Percentiles rank a stretch among this genome's conserved stretches.
phyloP scores from a whole-genome alignment of 1,284 basidiomycete species.

The Pseudozyma pruni region DNA sequence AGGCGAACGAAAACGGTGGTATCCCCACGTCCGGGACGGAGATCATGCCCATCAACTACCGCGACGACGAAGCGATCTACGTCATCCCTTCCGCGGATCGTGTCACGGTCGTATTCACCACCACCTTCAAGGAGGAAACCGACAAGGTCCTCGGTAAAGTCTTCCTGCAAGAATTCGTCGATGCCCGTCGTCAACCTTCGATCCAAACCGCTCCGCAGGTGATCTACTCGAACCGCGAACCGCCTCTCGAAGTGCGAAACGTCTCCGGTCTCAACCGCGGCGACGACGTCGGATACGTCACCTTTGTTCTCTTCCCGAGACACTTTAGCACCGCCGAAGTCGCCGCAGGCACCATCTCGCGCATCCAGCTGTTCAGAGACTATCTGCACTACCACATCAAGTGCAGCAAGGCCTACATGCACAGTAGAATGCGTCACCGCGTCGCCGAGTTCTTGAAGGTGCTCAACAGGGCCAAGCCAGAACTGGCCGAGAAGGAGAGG shows the following conservation, averaged over 20 bases:
- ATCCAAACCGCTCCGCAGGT: slow-evolving; percentile 98
- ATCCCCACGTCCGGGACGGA: slow-evolving; percentile 72
- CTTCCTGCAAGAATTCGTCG: slow-evolving; percentile 99
- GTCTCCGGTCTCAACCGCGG: slow-evolving; percentile 81
- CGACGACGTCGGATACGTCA: slow-evolving; percentile 97
- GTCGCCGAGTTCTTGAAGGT: slow-evolving; percentile 98
- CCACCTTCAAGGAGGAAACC: slow-evolving; percentile 95
- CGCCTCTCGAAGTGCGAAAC: slow-evolving; percentile 92
- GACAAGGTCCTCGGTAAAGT: slow-evolving; percentile 96
- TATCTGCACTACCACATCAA: slow-evolving; percentile 99
- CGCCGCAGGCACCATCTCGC: slow-evolving; percentile 87
- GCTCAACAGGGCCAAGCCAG: slow-evolving; percentile 96
- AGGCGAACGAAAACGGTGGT: slow-evolving; percentile 71
- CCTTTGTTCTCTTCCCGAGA: slow-evolving; percentile 96
- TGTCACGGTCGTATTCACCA: slow-evolving; percentile 97
- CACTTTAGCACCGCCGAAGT: slow-evolving; percentile 85
- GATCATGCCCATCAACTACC: slow-evolving; percentile 89
- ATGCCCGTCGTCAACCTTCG: slow-evolving; percentile 89
- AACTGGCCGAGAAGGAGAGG: slow-evolving; percentile 81
- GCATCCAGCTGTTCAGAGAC: slow-evolving; percentile 96
- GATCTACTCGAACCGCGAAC: slow-evolving; percentile 93
- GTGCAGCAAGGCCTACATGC: slow-evolving; percentile 99
- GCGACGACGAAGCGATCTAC: slow-evolving; percentile 94
- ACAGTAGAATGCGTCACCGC: slow-evolving; percentile 93
- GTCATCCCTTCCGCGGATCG: slow-evolving; percentile 91